phyloP scores from a whole-genome alignment of 805 yeast genomes.

The Brettanomyces naardenensis region DNA sequence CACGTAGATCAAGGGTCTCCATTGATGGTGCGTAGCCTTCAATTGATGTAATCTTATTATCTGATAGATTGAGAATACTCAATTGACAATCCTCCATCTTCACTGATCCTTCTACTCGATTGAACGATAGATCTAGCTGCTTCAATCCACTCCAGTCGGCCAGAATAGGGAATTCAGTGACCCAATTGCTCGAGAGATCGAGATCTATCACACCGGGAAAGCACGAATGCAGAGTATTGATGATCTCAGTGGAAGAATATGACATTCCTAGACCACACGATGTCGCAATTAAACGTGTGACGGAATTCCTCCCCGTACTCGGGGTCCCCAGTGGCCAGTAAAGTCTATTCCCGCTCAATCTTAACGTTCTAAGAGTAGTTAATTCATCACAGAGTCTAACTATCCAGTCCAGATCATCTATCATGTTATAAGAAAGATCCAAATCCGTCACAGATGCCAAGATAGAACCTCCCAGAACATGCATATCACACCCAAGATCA shows the following conservation, averaged over 20 bases:
- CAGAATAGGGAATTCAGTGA: background rate
- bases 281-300: conserved; percentile 14
- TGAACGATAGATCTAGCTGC: conserved; percentile 2
- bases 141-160: background rate
- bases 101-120: background rate
- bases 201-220: background rate
- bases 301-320: conserved; percentile 6
- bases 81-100: conserved; percentile 8
- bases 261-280: conserved; percentile 7
- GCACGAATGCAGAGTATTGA: background rate
- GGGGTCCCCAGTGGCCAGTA: conserved; percentile 1
- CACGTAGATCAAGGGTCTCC: conserved; percentile 39
- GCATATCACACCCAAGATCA: conserved; percentile 6
- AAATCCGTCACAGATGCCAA: conserved; percentile 28
- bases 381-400: conserved; percentile 29
- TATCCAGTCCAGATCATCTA: conserved; percentile 34
- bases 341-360: conserved; percentile 49
- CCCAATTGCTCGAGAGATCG: background rate
- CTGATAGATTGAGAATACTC: conserved; percentile 25
- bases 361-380: conserved; percentile 32
- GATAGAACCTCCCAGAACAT: conserved; percentile 1
- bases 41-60: conserved; percentile 25
- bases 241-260: background rate
- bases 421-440: conserved; percentile 55
- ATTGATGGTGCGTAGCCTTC: conserved; percentile 7